These are phyloP conservation scores for Ceraceosorus guamensis DNA, from an alignment of 1,284 basidiomycete species.

Conservation along the genomic window DNA sequence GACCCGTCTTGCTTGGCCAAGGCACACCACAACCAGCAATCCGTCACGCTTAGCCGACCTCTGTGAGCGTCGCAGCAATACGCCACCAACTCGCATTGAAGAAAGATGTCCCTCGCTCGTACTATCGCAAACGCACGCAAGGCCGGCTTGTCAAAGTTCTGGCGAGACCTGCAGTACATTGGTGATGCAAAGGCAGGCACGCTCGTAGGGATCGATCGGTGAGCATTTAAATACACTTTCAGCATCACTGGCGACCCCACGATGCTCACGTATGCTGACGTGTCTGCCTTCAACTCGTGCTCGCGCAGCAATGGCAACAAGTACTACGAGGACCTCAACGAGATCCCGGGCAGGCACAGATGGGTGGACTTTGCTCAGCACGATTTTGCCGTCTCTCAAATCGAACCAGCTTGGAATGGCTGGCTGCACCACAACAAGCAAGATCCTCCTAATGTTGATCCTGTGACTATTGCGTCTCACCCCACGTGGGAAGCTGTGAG, in stretches of 20 bases:
- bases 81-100: neutral
- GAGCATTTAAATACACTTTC: constrained; percentile 3
- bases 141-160: constrained; percentile 30
- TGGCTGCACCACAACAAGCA: constrained; percentile 43
- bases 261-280: neutral
- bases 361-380: constrained; percentile 44
- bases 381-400: constrained; percentile 40
- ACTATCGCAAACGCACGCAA: constrained; percentile 39
- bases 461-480: constrained; percentile 20
- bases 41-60: no score
- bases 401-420: constrained; percentile 44
- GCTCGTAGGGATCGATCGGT: constrained; percentile 42
- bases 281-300: neutral
- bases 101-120: constrained; percentile 40
- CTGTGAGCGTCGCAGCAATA: no score
- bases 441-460: constrained; percentile 34
- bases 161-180: constrained; percentile 44
- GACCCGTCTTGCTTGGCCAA: no score
- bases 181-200: constrained; percentile 46
- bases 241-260: neutral
- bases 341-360: constrained; percentile 38
- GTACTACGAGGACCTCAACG: constrained; percentile 45
- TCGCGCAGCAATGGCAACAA: constrained; percentile 38
- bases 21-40: no score
- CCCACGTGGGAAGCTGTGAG: constrained; percentile 39